Percentiles rank a stretch among this genome's conserved stretches.
Conservation (phyloP, 495 filamentous ascomycete genomes). For the Daldinia caldariorum region DNA sequence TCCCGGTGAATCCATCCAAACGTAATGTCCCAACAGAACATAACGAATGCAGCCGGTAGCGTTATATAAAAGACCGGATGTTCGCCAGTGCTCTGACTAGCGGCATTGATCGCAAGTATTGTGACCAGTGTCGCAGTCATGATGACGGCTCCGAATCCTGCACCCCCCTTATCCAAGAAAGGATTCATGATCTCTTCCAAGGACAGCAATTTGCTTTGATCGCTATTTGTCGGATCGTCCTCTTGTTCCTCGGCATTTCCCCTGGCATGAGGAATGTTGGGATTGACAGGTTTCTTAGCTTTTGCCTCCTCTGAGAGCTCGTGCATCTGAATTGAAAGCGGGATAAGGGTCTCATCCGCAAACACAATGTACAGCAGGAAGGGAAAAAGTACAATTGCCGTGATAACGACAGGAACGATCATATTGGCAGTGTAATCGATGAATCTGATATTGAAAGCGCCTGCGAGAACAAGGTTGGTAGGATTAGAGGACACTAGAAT, state of each 20-base stretch:
- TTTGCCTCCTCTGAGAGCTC: constrained; percentile 66
- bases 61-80: constrained; percentile 70
- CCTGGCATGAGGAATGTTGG: constrained; percentile 70
- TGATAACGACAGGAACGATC: constrained; percentile 72
- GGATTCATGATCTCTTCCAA: constrained; percentile 78
- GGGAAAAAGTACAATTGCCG: constrained; percentile 70
- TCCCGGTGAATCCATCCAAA: constrained; percentile 67
- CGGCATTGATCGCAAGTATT: constrained; percentile 67
- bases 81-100: constrained; percentile 52
- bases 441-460: constrained; percentile 73
- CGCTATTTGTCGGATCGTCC: constrained; percentile 53
- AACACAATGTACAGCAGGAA: constrained; percentile 73
- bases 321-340: constrained; percentile 69
- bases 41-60: constrained; percentile 68
- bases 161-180: constrained; percentile 70
- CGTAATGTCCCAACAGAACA: constrained; percentile 69
- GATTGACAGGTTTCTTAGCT: constrained; percentile 67
- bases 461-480: constrained; percentile 75
- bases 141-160: constrained; percentile 66
- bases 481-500: constrained; percentile 77
- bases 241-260: constrained; percentile 65
- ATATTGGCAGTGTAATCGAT: constrained; percentile 74
- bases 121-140: constrained; percentile 70
- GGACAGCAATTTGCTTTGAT: constrained; percentile 63
- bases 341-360: constrained; percentile 68